Conservation (phyloP, 2,329 filamentous ascomycete genomes). For the Fusarium sp. region DNA sequence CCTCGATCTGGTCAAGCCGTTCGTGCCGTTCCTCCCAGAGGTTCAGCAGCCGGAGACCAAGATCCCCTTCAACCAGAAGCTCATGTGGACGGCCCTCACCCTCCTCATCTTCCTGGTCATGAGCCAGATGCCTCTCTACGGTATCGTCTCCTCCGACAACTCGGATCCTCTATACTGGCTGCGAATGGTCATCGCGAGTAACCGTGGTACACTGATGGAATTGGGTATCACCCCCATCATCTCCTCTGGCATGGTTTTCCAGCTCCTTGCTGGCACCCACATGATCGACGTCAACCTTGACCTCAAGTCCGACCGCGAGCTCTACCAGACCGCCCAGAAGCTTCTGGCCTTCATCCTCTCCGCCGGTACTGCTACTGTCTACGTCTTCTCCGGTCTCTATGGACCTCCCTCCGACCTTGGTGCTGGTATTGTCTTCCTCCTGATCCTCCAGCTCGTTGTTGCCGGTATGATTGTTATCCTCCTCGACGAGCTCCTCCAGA, state of each 20-base stretch:
- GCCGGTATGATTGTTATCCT: constrained; percentile 99
- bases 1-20: constrained; percentile 99
- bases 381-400: constrained; percentile 98
- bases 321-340: constrained; percentile 99
- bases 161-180: constrained; percentile 99
- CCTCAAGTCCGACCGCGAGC: constrained; percentile 98
- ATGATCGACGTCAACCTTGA: constrained; percentile 99
- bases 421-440: constrained; percentile 96
- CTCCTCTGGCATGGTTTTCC: constrained; percentile 99
- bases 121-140: constrained; percentile 99
- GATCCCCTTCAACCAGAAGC: constrained; percentile 97
- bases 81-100: constrained; percentile 95
- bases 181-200: constrained; percentile 99
- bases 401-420: constrained; percentile 96
- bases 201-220: constrained; percentile 95
- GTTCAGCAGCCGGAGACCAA: constrained; percentile 98
- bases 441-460: constrained; percentile 97
- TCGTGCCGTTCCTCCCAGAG: constrained; percentile 99
- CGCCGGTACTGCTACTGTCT: constrained; percentile 96
- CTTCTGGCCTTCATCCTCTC: constrained; percentile 97
- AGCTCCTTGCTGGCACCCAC: constrained; percentile 98
- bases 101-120: constrained; percentile 99
- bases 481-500: constrained; percentile 98
- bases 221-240: constrained; percentile 98
- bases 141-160: constrained; percentile 98